Base-by-base conservation (phyloP, 495 filamentous ascomycete species). In the Chaetomidium leptoderma region DNA sequence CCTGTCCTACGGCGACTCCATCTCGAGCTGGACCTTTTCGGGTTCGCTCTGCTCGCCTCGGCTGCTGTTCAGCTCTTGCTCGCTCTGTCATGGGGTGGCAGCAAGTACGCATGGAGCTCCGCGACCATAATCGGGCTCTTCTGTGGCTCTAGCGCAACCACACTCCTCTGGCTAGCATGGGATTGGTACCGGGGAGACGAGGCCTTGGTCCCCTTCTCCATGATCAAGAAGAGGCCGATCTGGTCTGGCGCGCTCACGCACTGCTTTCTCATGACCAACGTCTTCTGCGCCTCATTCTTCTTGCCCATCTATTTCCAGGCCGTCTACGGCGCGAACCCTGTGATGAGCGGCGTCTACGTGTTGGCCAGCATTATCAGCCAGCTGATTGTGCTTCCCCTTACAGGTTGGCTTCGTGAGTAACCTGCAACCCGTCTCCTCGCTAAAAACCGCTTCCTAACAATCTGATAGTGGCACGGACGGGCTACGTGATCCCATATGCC, bases 61-160 rank as follows among this genome's bases (percentile, higher is more conserved):
- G 77, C 76, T 6, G 79, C 92, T 10, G 72, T 90, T 45, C 84
- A 82, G 57, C 70, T 91, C 8, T 63, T 93, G 27, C 73, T 93
- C 0, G 90, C 89, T 0, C 72, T 92, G 10, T 86, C 91, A 62
- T 92, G 87, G 87, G 89, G 87, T 35, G 89, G 89, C 0, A 74
- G 74, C 3, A 78, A 72, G 32, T 87, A 89, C 58, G 57, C 71
- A 0, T 92, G 88, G 89, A 67, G 59, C 29, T 76, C 76, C 43
- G 77, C 72, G 27, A 80, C 81, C 19, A 82, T 90, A 62, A 84
- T 91, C 50, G 83, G 77, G 1, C 74, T 91, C 0, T 78, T 92
- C 32, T 74, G 85, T 14, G 63, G 87, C 10, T 83, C 82, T 44
- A 81, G 73, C 5, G 60, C 88, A 4, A 74, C 90, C 68, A 80